Evolutionary conservation across 345 rosid species (phyloP), one percentile per base, ranked within the genome.

Genomic region (Populus simonii): DNA sequence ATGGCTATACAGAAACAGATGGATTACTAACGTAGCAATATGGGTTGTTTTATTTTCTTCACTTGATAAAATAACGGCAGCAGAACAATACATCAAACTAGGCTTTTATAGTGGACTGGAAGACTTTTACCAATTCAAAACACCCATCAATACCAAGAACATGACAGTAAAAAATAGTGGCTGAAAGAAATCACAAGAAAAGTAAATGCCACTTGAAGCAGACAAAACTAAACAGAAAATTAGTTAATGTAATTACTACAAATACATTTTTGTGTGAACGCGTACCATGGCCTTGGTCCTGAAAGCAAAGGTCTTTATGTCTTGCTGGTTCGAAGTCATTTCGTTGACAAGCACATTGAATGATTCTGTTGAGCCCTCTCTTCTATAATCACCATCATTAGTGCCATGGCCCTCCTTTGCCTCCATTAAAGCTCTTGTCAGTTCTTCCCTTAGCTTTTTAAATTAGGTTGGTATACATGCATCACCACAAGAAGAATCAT

Each of bases 281-380:
- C 49, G 53, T 88, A 91, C 98, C 98, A 91, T 87, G 77, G 92
- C 91, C 88, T 94, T 94, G 74, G 94, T 88, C 75, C 82, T 87
- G 81, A 87, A 81, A 76, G 98, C 98, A 81, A 94, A 94, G 71
- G 90, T 85, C 81, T 82, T 91, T 38, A 92, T 83, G 84, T 94
- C 94, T 79, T 85, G 89, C 29, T 85, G 89, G 59, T 86, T 87
- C 45, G 88, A 82, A 47, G 93, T 85, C 87, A 88, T 80, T 79
- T 89, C 92, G 75, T 83, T 84, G 66, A 92, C 92, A 81, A 92
- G 96, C 81, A 92, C 89, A 22, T 90, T 84, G 74, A 94, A 94
- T 78, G 97, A 89, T 70, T 85, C 90, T 62, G 83, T 55, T 18
- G 93, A 81, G 78, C 81, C 88, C 33, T 79, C 88, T 25, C 70